phyloP scores from a whole-genome alignment of 75 land plant species.

The Cunninghamia lanceolata region DNA sequence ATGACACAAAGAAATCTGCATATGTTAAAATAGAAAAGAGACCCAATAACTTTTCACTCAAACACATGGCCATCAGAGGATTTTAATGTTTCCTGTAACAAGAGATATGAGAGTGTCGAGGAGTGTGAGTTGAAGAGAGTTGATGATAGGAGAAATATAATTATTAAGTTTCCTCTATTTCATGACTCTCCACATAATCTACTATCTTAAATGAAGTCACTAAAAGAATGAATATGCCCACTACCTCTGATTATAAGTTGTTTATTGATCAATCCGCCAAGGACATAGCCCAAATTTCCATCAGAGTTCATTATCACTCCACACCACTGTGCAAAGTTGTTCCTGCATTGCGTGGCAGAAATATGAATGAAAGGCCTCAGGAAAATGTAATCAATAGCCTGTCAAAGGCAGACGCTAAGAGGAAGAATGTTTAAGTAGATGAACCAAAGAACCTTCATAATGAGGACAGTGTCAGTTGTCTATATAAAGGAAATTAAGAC shows the following conservation, averaged over 20 bases:
- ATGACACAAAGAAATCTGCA: not conserved
- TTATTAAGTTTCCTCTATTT: not conserved
- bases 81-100: not conserved
- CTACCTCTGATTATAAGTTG: constrained; percentile 33
- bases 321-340: not conserved
- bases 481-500: not conserved
- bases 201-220: not conserved
- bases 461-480: not conserved
- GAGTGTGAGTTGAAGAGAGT: not conserved
- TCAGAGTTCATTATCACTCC: constrained; percentile 21
- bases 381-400: not conserved
- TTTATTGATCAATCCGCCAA: constrained; percentile 32
- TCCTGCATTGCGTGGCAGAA: not conserved
- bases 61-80: not conserved
- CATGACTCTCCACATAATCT: not conserved
- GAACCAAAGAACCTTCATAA: not conserved
- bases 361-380: not conserved
- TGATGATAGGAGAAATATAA: not conserved
- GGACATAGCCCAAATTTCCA: constrained; percentile 36
- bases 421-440: not conserved
- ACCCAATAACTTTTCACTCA: not conserved
- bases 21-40: not conserved
- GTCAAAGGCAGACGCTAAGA: not conserved
- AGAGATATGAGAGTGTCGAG: not conserved
- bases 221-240: not conserved